Percentiles rank a stretch among this genome's conserved stretches.
Evolutionary conservation across 371 early-diverging fungal species (phyloP).

Genomic region (Mucor sp.): DNA sequence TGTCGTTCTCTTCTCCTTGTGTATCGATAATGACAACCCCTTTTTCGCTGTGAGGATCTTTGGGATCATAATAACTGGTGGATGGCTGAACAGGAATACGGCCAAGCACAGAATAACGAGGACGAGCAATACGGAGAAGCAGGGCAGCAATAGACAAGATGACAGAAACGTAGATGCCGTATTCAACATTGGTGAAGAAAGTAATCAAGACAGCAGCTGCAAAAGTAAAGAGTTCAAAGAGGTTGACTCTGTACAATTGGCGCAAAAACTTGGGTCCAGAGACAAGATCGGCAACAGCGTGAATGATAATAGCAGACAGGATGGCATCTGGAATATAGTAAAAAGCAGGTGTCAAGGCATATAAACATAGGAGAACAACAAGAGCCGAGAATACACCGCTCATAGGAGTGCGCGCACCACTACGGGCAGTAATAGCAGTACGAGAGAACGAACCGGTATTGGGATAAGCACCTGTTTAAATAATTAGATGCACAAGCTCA

Average conservation of each 20-base stretch:
- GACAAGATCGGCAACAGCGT: slow-evolving; percentile 64
- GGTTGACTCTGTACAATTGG: slow-evolving; percentile 40
- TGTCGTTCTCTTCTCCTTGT: not conserved
- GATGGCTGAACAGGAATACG: slow-evolving; percentile 20
- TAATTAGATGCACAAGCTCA: not conserved
- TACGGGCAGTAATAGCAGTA: slow-evolving; percentile 78
- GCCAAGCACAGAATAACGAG: slow-evolving; percentile 43
- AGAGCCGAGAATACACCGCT: slow-evolving; percentile 75
- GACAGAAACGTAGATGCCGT: slow-evolving; percentile 64
- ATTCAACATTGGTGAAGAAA: slow-evolving; percentile 65
- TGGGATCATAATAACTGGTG: not conserved
- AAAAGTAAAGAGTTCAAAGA: slow-evolving; percentile 54
- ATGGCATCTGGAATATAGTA: slow-evolving; percentile 83
- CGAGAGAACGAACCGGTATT: slow-evolving; percentile 91
- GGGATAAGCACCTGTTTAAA: slow-evolving; percentile 67
- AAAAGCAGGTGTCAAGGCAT: slow-evolving; percentile 78
- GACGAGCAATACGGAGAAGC: slow-evolving; percentile 66
- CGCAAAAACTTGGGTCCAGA: slow-evolving; percentile 33
- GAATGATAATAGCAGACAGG: slow-evolving; percentile 80
- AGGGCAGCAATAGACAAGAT: slow-evolving; percentile 58
- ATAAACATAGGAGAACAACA: slow-evolving; percentile 79
- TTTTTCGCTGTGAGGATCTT: slow-evolving; percentile 3
- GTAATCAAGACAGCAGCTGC: slow-evolving; percentile 59
- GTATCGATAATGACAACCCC: not conserved
- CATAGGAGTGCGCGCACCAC: slow-evolving; percentile 81